Percentiles rank a stretch among this genome's conserved stretches.
Conservation (phyloP, 805 yeast species). For the Wickerhamomyces mucosus region DNA sequence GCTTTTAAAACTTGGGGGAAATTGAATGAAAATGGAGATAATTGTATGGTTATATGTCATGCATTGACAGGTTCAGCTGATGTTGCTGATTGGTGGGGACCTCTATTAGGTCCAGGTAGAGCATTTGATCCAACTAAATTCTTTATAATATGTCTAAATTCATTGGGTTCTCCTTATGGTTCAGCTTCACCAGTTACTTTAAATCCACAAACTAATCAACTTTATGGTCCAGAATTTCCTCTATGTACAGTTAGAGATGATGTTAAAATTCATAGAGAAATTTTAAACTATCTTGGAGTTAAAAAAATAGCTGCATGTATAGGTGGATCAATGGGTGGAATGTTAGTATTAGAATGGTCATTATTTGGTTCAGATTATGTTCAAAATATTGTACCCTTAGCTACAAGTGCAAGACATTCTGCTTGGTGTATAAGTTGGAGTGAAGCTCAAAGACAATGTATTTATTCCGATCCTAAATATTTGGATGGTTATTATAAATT, state of each 20-base stretch:
- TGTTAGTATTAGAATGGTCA: constrained; percentile 86
- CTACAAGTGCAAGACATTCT: constrained; percentile 88
- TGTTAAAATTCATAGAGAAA: constrained; percentile 63
- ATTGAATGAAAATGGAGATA: constrained; percentile 57
- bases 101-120: constrained; percentile 71
- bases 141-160: constrained; percentile 79
- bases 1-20: constrained; percentile 97
- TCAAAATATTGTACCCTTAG: constrained; percentile 65
- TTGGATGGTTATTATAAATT: constrained; percentile 78
- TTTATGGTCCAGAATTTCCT: constrained; percentile 94
- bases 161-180: constrained; percentile 96
- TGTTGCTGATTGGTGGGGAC: constrained; percentile 99
- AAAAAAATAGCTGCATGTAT: constrained; percentile 71
- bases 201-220: constrained; percentile 65
- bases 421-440: constrained; percentile 99
- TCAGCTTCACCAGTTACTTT: constrained; percentile 82
- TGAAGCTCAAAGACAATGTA: constrained; percentile 94
- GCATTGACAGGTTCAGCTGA: constrained; percentile 95
- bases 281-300: constrained; percentile 77
- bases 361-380: constrained; percentile 64
- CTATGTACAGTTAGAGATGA: constrained; percentile 92
- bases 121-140: constrained; percentile 89
- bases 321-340: constrained; percentile 99
- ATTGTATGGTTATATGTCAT: constrained; percentile 87
- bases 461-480: constrained; percentile 91